These are phyloP conservation scores for Talaromyces rugulosus DNA, from an alignment of 2,329 filamentous ascomycete species.

Conservation along the genomic window DNA sequence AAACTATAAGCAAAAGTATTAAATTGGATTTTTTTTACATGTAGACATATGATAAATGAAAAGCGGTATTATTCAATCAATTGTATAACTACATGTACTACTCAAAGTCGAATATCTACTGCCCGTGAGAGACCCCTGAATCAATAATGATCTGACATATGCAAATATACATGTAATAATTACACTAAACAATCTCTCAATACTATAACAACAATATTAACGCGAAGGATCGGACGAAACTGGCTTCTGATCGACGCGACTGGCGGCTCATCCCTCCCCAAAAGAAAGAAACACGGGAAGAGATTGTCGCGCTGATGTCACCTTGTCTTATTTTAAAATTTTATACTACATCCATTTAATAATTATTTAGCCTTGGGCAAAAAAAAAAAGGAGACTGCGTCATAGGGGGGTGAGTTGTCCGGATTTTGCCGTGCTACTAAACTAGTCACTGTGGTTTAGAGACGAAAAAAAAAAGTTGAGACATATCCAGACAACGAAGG, in stretches of 20 bases:
- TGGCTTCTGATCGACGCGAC: neutral
- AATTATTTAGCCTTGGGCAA: neutral
- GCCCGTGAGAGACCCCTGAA: too few species aligned
- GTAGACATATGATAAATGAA: neutral
- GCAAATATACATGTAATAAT: too few species aligned
- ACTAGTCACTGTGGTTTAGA: too few species aligned
- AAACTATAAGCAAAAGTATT: neutral
- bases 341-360: neutral
- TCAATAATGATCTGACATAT: too few species aligned
- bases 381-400: neutral
- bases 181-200: too few species aligned
- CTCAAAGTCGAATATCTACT: too few species aligned
- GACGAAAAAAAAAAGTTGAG: too few species aligned
- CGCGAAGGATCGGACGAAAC: neutral
- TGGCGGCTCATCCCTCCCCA: neutral
- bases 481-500: neutral
- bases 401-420: neutral
- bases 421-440: too few species aligned
- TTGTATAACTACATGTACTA: too few species aligned
- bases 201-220: neutral
- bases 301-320: neutral
- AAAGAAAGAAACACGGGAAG: neutral
- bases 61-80: too few species aligned
- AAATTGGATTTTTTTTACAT: neutral
- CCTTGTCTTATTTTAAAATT: neutral